phyloP scores from a whole-genome alignment of 1,284 basidiomycete genomes.

The Ceratobasidium sp. region DNA sequence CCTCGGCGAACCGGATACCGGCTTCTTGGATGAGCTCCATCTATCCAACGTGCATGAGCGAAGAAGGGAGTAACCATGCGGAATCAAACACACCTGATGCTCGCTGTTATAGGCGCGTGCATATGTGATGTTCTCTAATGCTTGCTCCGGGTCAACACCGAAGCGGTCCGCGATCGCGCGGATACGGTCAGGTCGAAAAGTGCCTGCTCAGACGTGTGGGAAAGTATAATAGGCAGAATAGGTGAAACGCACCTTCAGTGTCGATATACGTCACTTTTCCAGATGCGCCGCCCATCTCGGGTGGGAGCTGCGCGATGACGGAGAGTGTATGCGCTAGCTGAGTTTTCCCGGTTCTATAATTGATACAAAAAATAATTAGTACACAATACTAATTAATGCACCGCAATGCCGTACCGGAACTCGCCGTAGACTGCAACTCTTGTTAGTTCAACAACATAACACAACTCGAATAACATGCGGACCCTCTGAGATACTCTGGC shows the following conservation, averaged over 20 bases:
- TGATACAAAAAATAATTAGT: neutral
- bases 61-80: neutral
- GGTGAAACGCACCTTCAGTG: conserved; percentile 72
- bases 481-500: conserved; percentile 89
- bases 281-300: conserved; percentile 87
- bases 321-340: conserved; percentile 94
- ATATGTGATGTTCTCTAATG: conserved; percentile 86
- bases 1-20: conserved; percentile 82
- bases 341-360: conserved; percentile 81
- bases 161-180: conserved; percentile 89
- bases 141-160: conserved; percentile 87
- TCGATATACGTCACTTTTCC: conserved; percentile 96
- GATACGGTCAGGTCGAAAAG: conserved; percentile 92
- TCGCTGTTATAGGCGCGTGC: conserved; percentile 89
- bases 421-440: conserved; percentile 74
- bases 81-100: conserved; percentile 68
- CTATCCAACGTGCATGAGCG: conserved; percentile 55
- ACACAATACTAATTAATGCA: too few relatives aligned
- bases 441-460: neutral
- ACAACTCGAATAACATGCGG: conserved; percentile 43
- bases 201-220: conserved; percentile 62
- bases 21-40: conserved; percentile 90
- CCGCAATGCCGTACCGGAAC: conserved; percentile 54
- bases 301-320: conserved; percentile 86
- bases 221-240: neutral